Conservation (phyloP, 305 asterid species). For the Petunia hybrid region DNA sequence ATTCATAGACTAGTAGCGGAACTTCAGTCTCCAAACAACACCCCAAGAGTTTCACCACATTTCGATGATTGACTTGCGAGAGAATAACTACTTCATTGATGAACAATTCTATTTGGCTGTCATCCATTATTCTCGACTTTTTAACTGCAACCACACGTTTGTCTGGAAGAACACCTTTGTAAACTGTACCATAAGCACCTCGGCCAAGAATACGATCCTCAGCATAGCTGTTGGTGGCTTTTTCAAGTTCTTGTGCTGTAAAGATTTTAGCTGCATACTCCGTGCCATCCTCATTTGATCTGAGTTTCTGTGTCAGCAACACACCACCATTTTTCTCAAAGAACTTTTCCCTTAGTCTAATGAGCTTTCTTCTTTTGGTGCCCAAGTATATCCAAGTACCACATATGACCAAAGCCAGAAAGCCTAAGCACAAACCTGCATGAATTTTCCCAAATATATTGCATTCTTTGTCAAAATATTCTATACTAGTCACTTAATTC, state of each 20-base stretch:
- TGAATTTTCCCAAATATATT: not conserved
- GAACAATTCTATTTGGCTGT: conserved; percentile 24
- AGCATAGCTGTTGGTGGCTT: conserved; percentile 24
- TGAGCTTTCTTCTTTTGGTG: not conserved
- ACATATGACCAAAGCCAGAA: not conserved
- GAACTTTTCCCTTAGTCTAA: not conserved
- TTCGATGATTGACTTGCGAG: not conserved
- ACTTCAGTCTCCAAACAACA: conserved; percentile 29
- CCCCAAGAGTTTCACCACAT: conserved; percentile 27
- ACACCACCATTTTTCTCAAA: conserved; percentile 24
- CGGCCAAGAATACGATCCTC: conserved; percentile 23
- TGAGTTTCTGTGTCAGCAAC: conserved; percentile 18
- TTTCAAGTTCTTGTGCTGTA: conserved; percentile 24
- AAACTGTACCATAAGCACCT: conserved; percentile 34
- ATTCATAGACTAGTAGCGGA: conserved; percentile 16
- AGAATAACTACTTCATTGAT: conserved; percentile 31
- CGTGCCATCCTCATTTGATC: not conserved
- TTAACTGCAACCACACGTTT: conserved; percentile 21
- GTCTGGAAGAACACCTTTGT: conserved; percentile 19
- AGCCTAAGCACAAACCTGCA: conserved; percentile 22
- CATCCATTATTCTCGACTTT: conserved; percentile 25
- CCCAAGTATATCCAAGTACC: not conserved
- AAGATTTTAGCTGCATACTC: conserved; percentile 5
- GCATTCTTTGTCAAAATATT: too few species aligned
- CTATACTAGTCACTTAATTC: too few species aligned